Evolutionary conservation across 2,329 filamentous ascomycete genomes (phyloP).

Genomic region (Aspergillus glaucus): DNA sequence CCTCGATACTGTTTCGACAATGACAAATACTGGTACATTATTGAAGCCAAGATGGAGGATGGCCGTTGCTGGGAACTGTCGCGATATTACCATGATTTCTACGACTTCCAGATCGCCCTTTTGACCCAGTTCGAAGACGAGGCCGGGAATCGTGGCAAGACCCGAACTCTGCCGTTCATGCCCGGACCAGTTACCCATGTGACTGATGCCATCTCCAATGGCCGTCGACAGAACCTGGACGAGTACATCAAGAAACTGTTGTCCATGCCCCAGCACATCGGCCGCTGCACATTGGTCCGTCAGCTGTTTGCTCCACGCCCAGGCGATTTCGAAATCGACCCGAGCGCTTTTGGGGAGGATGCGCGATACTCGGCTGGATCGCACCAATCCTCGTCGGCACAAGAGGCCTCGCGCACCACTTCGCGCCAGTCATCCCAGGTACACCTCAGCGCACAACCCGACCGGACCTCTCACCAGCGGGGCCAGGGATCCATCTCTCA

Average conservation of each 20-base stretch:
- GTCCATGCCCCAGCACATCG: constrained; percentile 75
- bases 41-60: constrained; percentile 85
- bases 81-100: constrained; percentile 96
- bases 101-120: constrained; percentile 94
- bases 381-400: constrained; percentile 55
- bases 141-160: constrained; percentile 76
- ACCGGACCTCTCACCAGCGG: constrained; percentile 36
- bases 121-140: constrained; percentile 87
- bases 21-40: constrained; percentile 98
- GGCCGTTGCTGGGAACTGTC: constrained; percentile 88
- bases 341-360: constrained; percentile 58
- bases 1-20: constrained; percentile 93
- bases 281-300: constrained; percentile 74
- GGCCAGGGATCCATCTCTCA: constrained; percentile 27
- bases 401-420: constrained; percentile 54
- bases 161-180: constrained; percentile 90
- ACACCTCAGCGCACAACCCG: constrained; percentile 50
- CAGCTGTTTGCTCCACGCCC: constrained; percentile 85
- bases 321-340: constrained; percentile 89
- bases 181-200: constrained; percentile 95
- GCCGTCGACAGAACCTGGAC: constrained; percentile 83
- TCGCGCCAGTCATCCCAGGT: constrained; percentile 62
- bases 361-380: constrained; percentile 69
- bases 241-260: constrained; percentile 92
- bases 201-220: constrained; percentile 94